A percentile compares a stretch with the other conserved stretches of the same genome.
These are phyloP conservation scores for Pyrenula massariospora DNA, from an alignment of 495 filamentous ascomycete genomes.

Conservation along the genomic window DNA sequence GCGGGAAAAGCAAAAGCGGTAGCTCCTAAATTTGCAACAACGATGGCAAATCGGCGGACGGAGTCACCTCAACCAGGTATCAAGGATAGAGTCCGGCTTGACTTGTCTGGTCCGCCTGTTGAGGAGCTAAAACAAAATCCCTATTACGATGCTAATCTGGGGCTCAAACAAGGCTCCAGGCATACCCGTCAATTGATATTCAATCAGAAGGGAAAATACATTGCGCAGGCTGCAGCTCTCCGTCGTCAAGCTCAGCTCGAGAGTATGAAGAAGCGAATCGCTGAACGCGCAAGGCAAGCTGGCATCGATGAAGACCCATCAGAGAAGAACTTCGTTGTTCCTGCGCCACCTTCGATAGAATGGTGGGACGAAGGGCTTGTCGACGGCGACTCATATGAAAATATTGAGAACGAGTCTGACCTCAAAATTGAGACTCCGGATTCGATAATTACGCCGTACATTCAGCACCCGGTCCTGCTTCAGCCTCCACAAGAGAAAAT, in stretches of 20 bases:
- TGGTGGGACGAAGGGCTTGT: constrained; percentile 97
- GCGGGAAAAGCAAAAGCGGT: constrained; percentile 42
- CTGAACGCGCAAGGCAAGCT: constrained; percentile 68
- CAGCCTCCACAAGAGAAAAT: constrained; percentile 85
- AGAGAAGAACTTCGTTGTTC: constrained; percentile 78
- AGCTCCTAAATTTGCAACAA: constrained; percentile 45
- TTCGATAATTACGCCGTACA: constrained; percentile 74
- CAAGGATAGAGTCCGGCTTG: constrained; percentile 48
- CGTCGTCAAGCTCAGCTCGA: constrained; percentile 80
- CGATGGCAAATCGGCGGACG: constrained; percentile 44
- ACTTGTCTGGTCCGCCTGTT: constrained; percentile 55
- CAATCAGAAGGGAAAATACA: constrained; percentile 96
- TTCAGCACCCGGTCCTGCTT: constrained; percentile 89
- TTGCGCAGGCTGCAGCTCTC: constrained; percentile 79
- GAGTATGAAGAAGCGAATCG: constrained; percentile 87
- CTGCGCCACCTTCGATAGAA: constrained; percentile 76
- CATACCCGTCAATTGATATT: constrained; percentile 69
- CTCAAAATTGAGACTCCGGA: constrained; percentile 70
- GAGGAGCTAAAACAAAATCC: constrained; percentile 68
- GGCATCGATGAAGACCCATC: constrained; percentile 87
- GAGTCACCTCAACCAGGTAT: constrained; percentile 32
- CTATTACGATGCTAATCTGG: constrained; percentile 69
- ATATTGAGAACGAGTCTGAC: constrained; percentile 46
- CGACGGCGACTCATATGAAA: constrained; percentile 58
- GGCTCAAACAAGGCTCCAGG: constrained; percentile 49